Conservation (phyloP, 139 green algal species). For the Chlorella sp. region DNA sequence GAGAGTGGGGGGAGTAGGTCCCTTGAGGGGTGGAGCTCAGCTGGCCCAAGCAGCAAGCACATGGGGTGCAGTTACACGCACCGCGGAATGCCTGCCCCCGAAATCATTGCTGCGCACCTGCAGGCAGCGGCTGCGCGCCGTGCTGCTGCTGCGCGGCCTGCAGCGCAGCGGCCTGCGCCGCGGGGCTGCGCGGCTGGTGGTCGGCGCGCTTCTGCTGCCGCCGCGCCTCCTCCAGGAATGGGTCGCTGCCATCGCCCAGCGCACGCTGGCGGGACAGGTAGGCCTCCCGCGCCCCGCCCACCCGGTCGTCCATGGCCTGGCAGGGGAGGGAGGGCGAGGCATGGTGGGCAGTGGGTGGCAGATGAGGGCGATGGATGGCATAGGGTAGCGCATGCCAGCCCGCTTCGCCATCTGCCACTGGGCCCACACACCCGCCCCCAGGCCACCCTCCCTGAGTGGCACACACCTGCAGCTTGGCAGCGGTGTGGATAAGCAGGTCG, state of each 20-base stretch:
- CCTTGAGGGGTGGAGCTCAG: background rate
- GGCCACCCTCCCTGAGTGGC: background rate
- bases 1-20: background rate
- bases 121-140: background rate
- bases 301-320: conserved; percentile 50
- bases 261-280: conserved; percentile 19
- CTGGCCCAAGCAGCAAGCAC: background rate
- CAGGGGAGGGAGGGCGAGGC: background rate
- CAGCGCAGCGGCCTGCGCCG: background rate
- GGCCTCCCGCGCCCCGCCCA: conserved; percentile 26
- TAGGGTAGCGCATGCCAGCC: background rate
- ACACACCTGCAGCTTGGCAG: conserved; percentile 52
- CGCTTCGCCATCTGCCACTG: no score
- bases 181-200: conserved; percentile 34
- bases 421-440: no score
- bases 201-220: background rate
- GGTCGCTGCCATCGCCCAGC: conserved; percentile 48
- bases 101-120: conserved; percentile 2
- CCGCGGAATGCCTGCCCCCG: no score
- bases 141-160: conserved; percentile 14
- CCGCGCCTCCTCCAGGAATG: conserved; percentile 43
- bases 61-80: no score
- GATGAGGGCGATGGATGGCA: background rate
- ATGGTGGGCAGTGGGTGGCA: background rate
- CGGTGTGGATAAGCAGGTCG: conserved; percentile 49